These are phyloP conservation scores for Erigeron canadensis DNA, from an alignment of 129 eudicot genomes.

Conservation along the genomic window DNA sequence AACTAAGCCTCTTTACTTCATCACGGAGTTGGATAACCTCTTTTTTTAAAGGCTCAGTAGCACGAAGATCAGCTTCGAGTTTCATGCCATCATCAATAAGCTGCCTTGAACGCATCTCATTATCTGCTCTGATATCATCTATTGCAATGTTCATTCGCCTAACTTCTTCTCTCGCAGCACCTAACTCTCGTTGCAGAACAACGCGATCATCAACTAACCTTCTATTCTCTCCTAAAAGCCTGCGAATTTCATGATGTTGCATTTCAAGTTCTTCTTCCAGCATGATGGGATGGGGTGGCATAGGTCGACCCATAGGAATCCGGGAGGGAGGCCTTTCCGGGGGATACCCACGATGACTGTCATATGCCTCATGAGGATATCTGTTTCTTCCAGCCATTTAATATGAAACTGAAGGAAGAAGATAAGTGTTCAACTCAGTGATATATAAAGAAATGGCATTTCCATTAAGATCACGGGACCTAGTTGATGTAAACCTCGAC, in stretches of 20 bases:
- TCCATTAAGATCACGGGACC: neutral
- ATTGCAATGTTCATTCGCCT: slow-evolving; percentile 55
- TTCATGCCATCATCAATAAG: slow-evolving; percentile 71
- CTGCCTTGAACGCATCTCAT: slow-evolving; percentile 65
- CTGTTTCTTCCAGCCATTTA: slow-evolving; percentile 71
- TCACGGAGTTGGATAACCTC: slow-evolving; percentile 55
- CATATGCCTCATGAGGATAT: slow-evolving; percentile 52
- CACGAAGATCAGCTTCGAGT: slow-evolving; percentile 78
- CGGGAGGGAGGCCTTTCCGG: slow-evolving; percentile 49
- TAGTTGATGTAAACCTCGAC: neutral
- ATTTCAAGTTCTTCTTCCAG: slow-evolving; percentile 82
- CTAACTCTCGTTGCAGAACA: slow-evolving; percentile 58
- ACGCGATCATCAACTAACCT: slow-evolving; percentile 70
- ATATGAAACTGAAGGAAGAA: slow-evolving; percentile 2
- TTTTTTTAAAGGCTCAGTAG: slow-evolving; percentile 54
- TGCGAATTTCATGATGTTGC: slow-evolving; percentile 66
- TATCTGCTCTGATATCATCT: slow-evolving; percentile 60
- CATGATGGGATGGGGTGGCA: slow-evolving; percentile 70
- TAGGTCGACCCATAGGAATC: slow-evolving; percentile 44
- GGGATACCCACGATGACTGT: slow-evolving; percentile 56
- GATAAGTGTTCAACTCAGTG: neutral
- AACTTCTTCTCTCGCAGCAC: slow-evolving; percentile 64
- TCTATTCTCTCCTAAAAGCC: slow-evolving; percentile 69
- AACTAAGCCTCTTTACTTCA: slow-evolving; percentile 60
- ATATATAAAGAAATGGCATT: neutral